Evolutionary conservation across 2,329 filamentous ascomycete genomes (phyloP).

Genomic region (Elsinoe arachidis): DNA sequence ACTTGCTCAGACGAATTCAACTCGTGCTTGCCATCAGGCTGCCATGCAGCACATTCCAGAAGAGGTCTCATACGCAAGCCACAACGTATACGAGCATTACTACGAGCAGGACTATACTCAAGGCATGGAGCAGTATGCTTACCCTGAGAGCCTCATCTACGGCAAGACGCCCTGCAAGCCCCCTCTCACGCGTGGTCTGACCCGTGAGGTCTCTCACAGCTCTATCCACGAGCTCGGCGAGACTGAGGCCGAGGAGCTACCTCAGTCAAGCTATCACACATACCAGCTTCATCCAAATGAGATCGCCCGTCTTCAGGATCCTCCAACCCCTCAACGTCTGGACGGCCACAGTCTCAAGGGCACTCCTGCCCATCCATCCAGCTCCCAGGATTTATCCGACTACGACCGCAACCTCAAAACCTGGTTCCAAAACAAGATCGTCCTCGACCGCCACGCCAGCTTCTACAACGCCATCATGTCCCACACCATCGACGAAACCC

Average conservation of each 20-base stretch:
- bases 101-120: not conserved
- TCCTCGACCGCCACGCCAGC: slow-evolving; percentile 26
- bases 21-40: not conserved
- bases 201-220: not conserved
- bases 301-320: not conserved
- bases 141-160: not conserved
- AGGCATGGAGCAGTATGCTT: not conserved
- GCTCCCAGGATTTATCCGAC: not conserved
- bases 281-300: not conserved
- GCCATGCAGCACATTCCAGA: not conserved
- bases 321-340: not conserved
- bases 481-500: slow-evolving; percentile 5
- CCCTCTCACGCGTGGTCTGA: not conserved
- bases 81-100: not conserved
- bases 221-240: slow-evolving; percentile 2
- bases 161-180: not conserved
- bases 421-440: slow-evolving; percentile 31
- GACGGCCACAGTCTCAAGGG: not conserved
- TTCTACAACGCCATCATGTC: slow-evolving; percentile 22
- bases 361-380: not conserved
- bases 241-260: not conserved
- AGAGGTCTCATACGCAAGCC: not conserved
- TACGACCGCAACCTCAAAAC: slow-evolving; percentile 29
- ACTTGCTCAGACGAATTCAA: not conserved
- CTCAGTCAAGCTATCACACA: not conserved